Conservation (phyloP, 1,284 basidiomycete genomes). For the Kwoniella shivajii region DNA sequence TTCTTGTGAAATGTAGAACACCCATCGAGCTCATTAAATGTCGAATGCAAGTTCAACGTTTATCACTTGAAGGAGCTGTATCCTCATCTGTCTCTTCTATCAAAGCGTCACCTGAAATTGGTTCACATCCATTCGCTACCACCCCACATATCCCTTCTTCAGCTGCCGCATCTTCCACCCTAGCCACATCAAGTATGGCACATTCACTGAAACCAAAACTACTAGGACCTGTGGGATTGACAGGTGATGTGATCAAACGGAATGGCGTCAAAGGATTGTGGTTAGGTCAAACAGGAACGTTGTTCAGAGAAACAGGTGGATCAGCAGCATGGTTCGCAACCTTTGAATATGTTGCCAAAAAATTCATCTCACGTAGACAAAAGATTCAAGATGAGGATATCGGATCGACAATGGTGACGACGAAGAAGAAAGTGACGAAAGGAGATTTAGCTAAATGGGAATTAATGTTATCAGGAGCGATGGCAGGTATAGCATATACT, state of each 20-base stretch:
- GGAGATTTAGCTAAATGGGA: constrained; percentile 72
- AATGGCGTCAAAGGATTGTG: constrained; percentile 78
- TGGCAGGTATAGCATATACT: constrained; percentile 85
- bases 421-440: constrained; percentile 48
- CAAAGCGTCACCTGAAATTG: constrained; percentile 7
- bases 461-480: constrained; percentile 80
- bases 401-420: too few relatives aligned
- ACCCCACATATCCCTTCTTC: constrained; percentile 24
- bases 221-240: constrained; percentile 70
- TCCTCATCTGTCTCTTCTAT: constrained; percentile 30
- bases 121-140: constrained; percentile 21
- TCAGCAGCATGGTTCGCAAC: constrained; percentile 83
- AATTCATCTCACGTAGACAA: constrained; percentile 59
- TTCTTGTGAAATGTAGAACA: constrained; percentile 59
- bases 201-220: constrained; percentile 43
- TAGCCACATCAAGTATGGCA: background rate
- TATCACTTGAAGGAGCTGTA: constrained; percentile 57
- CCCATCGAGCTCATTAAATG: constrained; percentile 92
- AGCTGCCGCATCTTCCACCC: background rate
- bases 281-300: constrained; percentile 82
- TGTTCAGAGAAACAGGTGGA: constrained; percentile 85
- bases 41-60: constrained; percentile 93
- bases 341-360: constrained; percentile 71
- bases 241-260: constrained; percentile 65
- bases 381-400: constrained; percentile 4